Evolutionary conservation across 139 green algal genomes (phyloP).

Genomic region (Ettlia oleoabundans): DNA sequence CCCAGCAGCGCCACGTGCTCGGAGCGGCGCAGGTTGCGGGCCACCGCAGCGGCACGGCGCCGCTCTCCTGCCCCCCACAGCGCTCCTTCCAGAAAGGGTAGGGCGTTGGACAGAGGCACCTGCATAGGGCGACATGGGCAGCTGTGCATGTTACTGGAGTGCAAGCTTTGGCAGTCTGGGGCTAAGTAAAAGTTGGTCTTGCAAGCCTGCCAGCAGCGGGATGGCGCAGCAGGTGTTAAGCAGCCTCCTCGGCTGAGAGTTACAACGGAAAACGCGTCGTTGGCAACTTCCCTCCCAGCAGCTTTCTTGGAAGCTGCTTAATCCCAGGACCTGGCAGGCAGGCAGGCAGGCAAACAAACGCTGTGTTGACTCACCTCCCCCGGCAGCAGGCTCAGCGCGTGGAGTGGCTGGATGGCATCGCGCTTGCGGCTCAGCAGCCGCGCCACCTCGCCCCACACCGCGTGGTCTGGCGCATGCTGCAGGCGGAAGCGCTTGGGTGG

Average conservation of each 20-base stretch:
- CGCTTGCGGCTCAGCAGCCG: conserved; percentile 59
- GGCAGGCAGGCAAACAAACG: not conserved
- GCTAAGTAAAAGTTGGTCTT: too few species aligned
- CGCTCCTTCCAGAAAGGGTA: conserved; percentile 73
- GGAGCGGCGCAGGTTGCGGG: conserved; percentile 61
- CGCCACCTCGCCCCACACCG: conserved; percentile 54
- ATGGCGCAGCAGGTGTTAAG: too few species aligned
- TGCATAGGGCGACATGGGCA: not conserved
- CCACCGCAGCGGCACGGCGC: conserved; percentile 62
- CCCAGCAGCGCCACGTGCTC: conserved; percentile 70
- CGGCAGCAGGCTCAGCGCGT: conserved; percentile 71
- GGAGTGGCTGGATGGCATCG: conserved; percentile 49
- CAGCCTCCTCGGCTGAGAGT: too few species aligned
- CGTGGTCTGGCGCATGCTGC: conserved; percentile 29
- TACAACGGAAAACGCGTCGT: too few species aligned
- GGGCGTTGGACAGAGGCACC: conserved; percentile 54
- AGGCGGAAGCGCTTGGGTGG: not conserved
- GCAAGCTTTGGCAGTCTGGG: not conserved
- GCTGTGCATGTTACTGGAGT: not conserved
- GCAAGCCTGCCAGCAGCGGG: too few species aligned
- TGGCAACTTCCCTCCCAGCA: too few species aligned
- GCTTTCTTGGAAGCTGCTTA: too few species aligned
- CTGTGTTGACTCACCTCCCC: conserved; percentile 24
- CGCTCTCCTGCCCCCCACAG: conserved; percentile 65
- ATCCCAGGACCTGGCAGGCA: too few species aligned